These are phyloP conservation scores for Papiliotrema flavescens DNA, from an alignment of 1,284 basidiomycete genomes.

Conservation along the genomic window DNA sequence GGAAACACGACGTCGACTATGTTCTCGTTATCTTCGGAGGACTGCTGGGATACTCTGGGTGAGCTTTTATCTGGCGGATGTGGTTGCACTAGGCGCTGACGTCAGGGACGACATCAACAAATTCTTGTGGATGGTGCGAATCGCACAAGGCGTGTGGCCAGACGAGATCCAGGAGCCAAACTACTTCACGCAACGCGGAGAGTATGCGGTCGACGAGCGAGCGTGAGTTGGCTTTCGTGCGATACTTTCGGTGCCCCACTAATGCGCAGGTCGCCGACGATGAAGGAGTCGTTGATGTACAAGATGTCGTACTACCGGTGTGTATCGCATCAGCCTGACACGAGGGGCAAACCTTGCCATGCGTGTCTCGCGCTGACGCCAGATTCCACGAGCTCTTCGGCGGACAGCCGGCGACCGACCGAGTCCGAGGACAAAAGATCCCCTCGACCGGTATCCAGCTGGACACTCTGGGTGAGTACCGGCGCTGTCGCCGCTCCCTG, in stretches of 20 bases:
- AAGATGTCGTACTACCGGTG: constrained; percentile 95
- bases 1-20: constrained; percentile 97
- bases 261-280: constrained; percentile 60
- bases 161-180: constrained; percentile 93
- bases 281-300: constrained; percentile 97
- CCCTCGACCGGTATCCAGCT: constrained; percentile 73
- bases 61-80: constrained; percentile 7
- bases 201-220: constrained; percentile 87
- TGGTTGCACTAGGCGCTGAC: not conserved
- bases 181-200: constrained; percentile 91
- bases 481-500: constrained; percentile 5
- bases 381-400: constrained; percentile 86
- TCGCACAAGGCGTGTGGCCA: constrained; percentile 97
- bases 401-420: constrained; percentile 66
- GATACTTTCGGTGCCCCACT: not conserved
- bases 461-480: constrained; percentile 71
- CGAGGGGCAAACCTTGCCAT: not conserved
- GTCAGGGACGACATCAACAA: constrained; percentile 93
- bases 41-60: constrained; percentile 89
- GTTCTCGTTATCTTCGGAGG: constrained; percentile 94
- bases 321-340: constrained; percentile 26
- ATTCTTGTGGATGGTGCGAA: constrained; percentile 98
- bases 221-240: constrained; percentile 52
- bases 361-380: constrained; percentile 1
- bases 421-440: constrained; percentile 76